Conservation (phyloP, 306 rosid genomes). For the Casuarina glauca region DNA sequence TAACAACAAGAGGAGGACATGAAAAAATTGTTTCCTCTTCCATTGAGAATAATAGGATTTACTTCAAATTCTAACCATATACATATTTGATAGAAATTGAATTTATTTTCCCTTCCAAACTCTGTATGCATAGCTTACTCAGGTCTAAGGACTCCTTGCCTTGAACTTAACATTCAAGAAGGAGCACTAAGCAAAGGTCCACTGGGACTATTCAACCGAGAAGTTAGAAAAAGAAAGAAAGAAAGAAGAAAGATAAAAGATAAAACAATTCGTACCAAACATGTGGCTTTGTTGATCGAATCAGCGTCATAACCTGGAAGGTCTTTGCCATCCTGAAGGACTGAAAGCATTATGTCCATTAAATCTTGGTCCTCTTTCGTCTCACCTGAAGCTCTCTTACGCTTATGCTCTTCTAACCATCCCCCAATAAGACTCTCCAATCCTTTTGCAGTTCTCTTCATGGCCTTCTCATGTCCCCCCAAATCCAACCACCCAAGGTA, state of each 20-base stretch:
- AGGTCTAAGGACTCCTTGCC: no score
- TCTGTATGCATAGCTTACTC: no score
- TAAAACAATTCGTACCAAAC: constrained; percentile 35
- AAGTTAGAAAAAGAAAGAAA: background rate
- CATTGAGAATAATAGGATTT: no score
- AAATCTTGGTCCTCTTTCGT: constrained; percentile 32
- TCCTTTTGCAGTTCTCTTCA: constrained; percentile 31
- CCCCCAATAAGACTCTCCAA: constrained; percentile 27
- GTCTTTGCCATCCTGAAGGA: background rate
- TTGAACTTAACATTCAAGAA: no score
- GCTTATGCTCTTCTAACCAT: constrained; percentile 56
- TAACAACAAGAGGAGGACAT: no score
- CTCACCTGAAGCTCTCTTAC: background rate
- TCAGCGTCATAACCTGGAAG: constrained; percentile 37
- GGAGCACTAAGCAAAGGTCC: background rate
- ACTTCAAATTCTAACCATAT: no score
- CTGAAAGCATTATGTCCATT: constrained; percentile 36
- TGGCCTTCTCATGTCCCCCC: constrained; percentile 50
- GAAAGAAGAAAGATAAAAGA: no score
- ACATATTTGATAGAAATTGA: no score
- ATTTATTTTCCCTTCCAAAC: no score
- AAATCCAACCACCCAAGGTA: constrained; percentile 46
- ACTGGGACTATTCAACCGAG: background rate
- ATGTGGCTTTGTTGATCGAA: constrained; percentile 47
- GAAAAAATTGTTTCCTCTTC: no score